Evolutionary conservation across 1,284 basidiomycete species (phyloP).

Genomic region (Pseudozyma hubeiensis): DNA sequence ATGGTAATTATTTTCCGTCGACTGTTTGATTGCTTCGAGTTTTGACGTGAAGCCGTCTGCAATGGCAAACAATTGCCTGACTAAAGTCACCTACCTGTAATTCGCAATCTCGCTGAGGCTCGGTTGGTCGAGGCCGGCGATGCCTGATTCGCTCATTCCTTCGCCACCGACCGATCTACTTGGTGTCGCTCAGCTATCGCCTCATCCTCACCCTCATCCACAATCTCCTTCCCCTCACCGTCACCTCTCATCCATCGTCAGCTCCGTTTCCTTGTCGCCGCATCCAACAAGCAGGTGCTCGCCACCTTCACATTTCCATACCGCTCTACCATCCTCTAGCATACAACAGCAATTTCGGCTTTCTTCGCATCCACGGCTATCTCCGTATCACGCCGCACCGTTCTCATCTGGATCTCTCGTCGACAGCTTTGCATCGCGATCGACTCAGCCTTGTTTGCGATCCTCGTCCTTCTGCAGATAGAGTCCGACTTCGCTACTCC

Average conservation of each 20-base stretch:
- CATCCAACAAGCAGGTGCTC: neutral
- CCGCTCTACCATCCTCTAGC: neutral
- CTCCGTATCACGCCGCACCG: neutral
- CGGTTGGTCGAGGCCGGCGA: neutral
- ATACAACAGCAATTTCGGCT: neutral
- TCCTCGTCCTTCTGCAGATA: constrained; percentile 15
- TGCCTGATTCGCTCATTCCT: constrained; percentile 14
- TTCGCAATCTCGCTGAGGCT: too few relatives aligned
- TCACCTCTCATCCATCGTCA: neutral
- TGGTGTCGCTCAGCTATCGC: neutral
- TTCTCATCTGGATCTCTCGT: neutral
- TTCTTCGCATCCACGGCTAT: neutral
- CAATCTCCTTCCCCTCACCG: neutral
- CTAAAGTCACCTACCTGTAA: too few relatives aligned
- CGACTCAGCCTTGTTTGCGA: neutral
- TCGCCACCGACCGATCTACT: constrained; percentile 10
- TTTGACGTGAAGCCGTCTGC: too few relatives aligned
- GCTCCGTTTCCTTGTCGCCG: neutral
- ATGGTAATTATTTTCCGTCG: too few relatives aligned
- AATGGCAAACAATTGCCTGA: too few relatives aligned
- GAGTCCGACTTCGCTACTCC: constrained; percentile 38
- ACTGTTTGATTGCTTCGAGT: too few relatives aligned
- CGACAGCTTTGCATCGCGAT: constrained; percentile 1
- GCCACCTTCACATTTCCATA: neutral
- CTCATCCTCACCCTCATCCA: neutral